These are phyloP conservation scores for Brassica juncea DNA, from an alignment of 345 rosid genomes.

Conservation along the genomic window DNA sequence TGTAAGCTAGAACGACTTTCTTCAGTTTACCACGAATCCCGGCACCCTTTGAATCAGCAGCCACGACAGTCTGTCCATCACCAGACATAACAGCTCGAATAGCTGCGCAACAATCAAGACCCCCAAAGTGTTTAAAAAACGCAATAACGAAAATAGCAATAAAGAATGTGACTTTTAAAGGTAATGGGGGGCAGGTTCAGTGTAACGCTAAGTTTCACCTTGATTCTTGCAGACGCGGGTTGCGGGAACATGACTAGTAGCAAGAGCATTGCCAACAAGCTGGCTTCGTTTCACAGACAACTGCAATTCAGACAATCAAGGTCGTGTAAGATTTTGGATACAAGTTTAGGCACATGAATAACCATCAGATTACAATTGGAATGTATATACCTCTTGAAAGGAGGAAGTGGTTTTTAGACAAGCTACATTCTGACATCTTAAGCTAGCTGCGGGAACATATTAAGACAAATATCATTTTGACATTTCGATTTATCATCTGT, in stretches of 20 bases:
- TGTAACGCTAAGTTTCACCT: slow-evolving; percentile 19
- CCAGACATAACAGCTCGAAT: slow-evolving; percentile 61
- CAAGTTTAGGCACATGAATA: neutral
- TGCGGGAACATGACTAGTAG: slow-evolving; percentile 2
- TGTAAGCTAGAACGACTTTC: slow-evolving; percentile 92
- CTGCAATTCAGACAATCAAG: slow-evolving; percentile 4
- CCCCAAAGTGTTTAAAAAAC: neutral
- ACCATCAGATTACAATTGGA: neutral
- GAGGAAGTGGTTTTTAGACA: slow-evolving; percentile 10
- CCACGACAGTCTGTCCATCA: slow-evolving; percentile 38
- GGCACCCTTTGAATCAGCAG: slow-evolving; percentile 41
- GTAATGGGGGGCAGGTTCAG: neutral
- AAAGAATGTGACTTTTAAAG: neutral
- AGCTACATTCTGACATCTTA: slow-evolving; percentile 32
- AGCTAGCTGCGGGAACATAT: slow-evolving; percentile 23
- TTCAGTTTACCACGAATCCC: slow-evolving; percentile 82
- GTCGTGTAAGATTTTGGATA: neutral
- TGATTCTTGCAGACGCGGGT: slow-evolving; percentile 31
- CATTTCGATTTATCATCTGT: neutral
- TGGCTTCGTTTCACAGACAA: slow-evolving; percentile 30
- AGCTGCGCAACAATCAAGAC: slow-evolving; percentile 38
- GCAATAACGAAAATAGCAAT: neutral
- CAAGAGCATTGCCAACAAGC: slow-evolving; percentile 32
- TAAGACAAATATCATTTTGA: neutral
- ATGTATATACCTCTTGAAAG: slow-evolving; percentile 30